Evolutionary conservation across 768 basidiomycete species (phyloP).

Genomic region (Lactarius vividus): DNA sequence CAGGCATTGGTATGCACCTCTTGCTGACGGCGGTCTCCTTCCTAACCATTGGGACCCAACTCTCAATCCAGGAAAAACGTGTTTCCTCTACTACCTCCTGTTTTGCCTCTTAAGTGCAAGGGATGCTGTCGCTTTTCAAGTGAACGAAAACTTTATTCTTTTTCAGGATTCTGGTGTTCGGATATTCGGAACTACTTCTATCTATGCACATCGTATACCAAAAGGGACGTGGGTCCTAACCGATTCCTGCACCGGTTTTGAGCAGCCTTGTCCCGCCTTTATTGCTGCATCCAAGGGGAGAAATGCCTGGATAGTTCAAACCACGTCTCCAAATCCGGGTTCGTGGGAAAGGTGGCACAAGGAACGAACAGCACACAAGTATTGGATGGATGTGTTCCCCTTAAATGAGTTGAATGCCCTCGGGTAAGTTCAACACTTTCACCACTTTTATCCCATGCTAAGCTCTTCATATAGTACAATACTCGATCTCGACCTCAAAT

Average conservation of each 20-base stretch:
- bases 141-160: too few relatives aligned
- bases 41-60: too few relatives aligned
- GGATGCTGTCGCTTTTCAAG: too few relatives aligned
- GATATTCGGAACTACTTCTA: too few relatives aligned
- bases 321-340: background rate
- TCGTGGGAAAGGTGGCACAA: background rate
- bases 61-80: too few relatives aligned
- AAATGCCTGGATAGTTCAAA: background rate
- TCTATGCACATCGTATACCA: background rate
- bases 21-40: too few relatives aligned
- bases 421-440: background rate
- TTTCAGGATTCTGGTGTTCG: too few relatives aligned
- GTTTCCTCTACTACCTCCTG: too few relatives aligned
- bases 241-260: background rate
- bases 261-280: background rate
- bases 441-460: background rate
- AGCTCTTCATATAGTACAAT: background rate
- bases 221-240: background rate
- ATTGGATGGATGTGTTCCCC: too few relatives aligned
- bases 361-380: background rate
- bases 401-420: background rate
- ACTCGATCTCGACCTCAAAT: background rate
- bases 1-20: too few relatives aligned
- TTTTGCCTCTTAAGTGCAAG: too few relatives aligned
- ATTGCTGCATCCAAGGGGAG: background rate